phyloP scores from a whole-genome alignment of 2,329 filamentous ascomycete species.

The Thielaviopsis ethacetica region DNA sequence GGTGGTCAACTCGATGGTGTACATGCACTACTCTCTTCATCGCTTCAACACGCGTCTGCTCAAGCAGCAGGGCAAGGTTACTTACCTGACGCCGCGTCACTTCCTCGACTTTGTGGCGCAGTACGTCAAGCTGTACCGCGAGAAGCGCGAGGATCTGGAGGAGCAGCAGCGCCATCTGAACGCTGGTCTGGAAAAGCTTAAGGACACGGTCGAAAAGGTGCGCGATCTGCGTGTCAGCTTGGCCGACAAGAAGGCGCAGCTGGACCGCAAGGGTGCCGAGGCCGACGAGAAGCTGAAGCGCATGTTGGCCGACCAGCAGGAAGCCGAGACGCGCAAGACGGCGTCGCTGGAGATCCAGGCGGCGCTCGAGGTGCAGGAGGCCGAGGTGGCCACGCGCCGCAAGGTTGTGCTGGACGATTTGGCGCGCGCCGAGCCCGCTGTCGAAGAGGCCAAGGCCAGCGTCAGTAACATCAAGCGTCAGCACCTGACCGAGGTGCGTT shows the following conservation, averaged over 20 bases:
- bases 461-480: conserved; percentile 98
- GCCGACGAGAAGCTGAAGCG: conserved; percentile 94
- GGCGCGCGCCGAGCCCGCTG: conserved; percentile 81
- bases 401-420: conserved; percentile 78
- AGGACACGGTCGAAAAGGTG: conserved; percentile 95
- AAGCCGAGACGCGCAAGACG: conserved; percentile 81
- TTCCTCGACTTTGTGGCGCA: conserved; percentile 97
- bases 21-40: conserved; percentile 89
- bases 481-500: conserved; percentile 91
- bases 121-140: conserved; percentile 92
- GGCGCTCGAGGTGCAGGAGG: conserved; percentile 75
- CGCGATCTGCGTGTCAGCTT: conserved; percentile 79
- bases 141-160: conserved; percentile 95
- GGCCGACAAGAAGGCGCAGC: conserved; percentile 82
- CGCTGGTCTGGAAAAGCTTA: conserved; percentile 90
- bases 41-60: conserved; percentile 75
- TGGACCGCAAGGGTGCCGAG: conserved; percentile 86
- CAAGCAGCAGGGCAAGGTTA: conserved; percentile 83
- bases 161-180: conserved; percentile 98
- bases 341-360: conserved; percentile 79
- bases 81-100: conserved; percentile 88
- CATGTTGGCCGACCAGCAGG: conserved; percentile 90
- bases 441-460: conserved; percentile 82
- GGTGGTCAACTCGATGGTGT: conserved; percentile 96
- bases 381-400: conserved; percentile 66